A percentile compares a stretch with the other conserved stretches of the same genome.
phyloP scores from a whole-genome alignment of 2,329 filamentous ascomycete species.

The Stachybotrys echinatus region DNA sequence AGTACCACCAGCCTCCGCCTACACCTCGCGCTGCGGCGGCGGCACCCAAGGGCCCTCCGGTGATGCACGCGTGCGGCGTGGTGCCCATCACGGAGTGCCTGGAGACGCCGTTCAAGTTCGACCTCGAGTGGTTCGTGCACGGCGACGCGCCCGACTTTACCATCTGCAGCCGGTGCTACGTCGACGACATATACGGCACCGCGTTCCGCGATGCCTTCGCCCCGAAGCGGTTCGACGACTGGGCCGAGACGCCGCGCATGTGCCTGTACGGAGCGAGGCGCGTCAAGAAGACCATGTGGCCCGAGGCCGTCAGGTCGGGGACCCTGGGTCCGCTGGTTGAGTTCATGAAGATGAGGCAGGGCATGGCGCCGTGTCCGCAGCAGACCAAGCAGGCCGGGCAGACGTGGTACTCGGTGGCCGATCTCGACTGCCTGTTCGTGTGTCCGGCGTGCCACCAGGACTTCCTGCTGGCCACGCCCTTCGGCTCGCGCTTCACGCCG shows the following conservation, averaged over 20 bases:
- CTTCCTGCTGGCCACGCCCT: slow-evolving; percentile 20
- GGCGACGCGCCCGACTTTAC: slow-evolving; percentile 20
- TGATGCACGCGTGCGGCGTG: background rate
- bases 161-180: slow-evolving; percentile 33
- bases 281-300: slow-evolving; percentile 24
- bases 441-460: slow-evolving; percentile 34
- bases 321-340: slow-evolving; percentile 18
- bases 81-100: slow-evolving; percentile 21
- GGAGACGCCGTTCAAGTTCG: slow-evolving; percentile 16
- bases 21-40: too few relatives aligned
- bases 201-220: slow-evolving; percentile 21
- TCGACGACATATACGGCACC: slow-evolving; percentile 26
- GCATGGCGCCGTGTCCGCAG: slow-evolving; percentile 11
- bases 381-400: slow-evolving; percentile 7
- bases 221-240: slow-evolving; percentile 12
- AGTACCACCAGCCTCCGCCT: background rate
- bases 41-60: too few relatives aligned
- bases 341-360: slow-evolving; percentile 20
- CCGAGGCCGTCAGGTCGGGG: slow-evolving; percentile 17
- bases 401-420: slow-evolving; percentile 28
- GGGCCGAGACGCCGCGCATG: slow-evolving; percentile 13
- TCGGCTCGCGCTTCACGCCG: slow-evolving; percentile 20
- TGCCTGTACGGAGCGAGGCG: slow-evolving; percentile 28
- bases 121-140: slow-evolving; percentile 32
- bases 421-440: slow-evolving; percentile 24